These are phyloP conservation scores for Aspergillus ellipticus DNA, from an alignment of 495 filamentous ascomycete species.

Conservation along the genomic window DNA sequence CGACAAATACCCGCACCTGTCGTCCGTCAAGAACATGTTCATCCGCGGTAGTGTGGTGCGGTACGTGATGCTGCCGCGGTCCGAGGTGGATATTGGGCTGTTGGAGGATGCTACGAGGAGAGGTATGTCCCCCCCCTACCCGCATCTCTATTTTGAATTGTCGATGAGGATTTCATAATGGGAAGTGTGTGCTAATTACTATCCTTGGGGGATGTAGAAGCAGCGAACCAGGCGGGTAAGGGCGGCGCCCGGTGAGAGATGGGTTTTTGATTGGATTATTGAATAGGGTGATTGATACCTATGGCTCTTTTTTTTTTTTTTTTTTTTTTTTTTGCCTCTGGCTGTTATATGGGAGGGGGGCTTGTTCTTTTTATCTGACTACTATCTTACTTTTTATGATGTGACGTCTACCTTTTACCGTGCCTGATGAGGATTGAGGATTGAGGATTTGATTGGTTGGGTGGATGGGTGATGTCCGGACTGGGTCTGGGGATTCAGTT, in stretches of 20 bases:
- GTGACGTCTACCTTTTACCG: constrained; percentile 20
- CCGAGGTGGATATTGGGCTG: constrained; percentile 81
- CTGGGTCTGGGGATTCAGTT: no score
- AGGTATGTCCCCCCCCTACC: constrained; percentile 53
- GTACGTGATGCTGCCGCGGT: constrained; percentile 89
- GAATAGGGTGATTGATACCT: neutral
- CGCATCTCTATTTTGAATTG: constrained; percentile 1
- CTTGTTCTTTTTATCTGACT: constrained; percentile 9
- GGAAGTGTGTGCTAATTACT: constrained; percentile 9
- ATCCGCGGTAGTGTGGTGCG: constrained; percentile 94
- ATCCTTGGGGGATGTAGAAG: constrained; percentile 37
- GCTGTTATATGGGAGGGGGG: neutral
- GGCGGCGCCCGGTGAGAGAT: constrained; percentile 34
- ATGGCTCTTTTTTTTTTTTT: constrained; percentile 15
- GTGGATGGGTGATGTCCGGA: no score
- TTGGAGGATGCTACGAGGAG: constrained; percentile 94
- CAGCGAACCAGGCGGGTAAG: constrained; percentile 51
- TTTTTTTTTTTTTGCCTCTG: neutral
- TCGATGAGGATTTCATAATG: no score
- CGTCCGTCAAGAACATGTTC: constrained; percentile 97
- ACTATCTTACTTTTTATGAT: constrained; percentile 19
- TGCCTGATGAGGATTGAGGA: neutral
- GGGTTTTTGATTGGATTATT: neutral
- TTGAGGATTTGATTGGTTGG: no score
- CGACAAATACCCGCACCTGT: constrained; percentile 85